Evolutionary conservation across 768 basidiomycete genomes (phyloP).

Genomic region (Boletus rubescentipes): DNA sequence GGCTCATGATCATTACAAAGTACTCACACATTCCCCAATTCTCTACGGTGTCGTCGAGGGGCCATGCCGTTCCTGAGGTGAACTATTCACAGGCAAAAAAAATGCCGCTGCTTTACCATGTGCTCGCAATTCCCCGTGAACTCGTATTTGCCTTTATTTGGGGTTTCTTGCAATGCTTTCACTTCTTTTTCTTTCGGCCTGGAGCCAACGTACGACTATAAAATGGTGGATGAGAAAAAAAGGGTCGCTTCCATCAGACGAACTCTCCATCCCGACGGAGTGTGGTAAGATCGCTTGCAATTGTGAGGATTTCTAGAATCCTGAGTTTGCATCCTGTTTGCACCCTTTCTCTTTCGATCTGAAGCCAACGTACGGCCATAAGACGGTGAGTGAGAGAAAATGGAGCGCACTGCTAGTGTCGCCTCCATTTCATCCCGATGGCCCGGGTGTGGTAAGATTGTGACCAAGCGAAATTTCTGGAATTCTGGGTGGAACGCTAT

Average conservation of each 20-base stretch:
- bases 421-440: too few relatives aligned
- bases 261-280: background rate
- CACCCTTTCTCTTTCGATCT: too few relatives aligned
- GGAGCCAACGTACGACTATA: background rate
- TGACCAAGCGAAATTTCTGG: background rate
- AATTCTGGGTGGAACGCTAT: background rate
- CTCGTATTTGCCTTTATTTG: background rate
- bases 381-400: too few relatives aligned
- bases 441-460: background rate
- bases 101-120: background rate
- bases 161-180: too few relatives aligned
- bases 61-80: background rate
- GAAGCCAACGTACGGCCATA: too few relatives aligned
- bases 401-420: too few relatives aligned
- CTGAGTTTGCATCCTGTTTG: too few relatives aligned
- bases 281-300: background rate
- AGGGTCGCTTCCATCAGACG: background rate
- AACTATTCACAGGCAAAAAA: background rate
- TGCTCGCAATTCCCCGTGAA: background rate
- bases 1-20: too few relatives aligned
- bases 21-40: background rate
- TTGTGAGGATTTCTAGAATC: too few relatives aligned
- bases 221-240: background rate
- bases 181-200: background rate
- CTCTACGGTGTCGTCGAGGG: background rate